Base-by-base conservation (phyloP, 2,329 filamentous ascomycete genomes). In the Epichloe typhina region DNA sequence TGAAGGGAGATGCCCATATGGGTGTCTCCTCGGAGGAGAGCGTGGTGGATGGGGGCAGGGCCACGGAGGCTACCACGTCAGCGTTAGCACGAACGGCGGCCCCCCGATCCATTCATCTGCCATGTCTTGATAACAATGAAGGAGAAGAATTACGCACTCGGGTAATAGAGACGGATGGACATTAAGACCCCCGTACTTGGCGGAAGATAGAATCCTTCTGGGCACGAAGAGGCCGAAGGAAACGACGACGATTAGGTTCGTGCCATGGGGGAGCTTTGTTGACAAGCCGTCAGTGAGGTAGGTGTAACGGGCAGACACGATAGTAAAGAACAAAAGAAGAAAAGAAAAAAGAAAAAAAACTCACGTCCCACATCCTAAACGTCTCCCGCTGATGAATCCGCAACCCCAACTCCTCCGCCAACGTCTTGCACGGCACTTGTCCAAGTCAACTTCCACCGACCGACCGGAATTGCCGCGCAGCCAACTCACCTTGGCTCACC, bases 171-270 rank as follows among this genome's bases (percentile, higher is more conserved):
- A 97, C 1, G 93, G 93, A 62, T 98, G 93, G 2, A 98, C 76
- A 66, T 98, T 98, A 3, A 98, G 69, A 0, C 93, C 93, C 90
- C 90, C 90, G 67, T 94, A 95, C 58, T 77, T 79, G 23, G 86
- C 79, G 1, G 69, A 69, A 21, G 71, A 70, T 21, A 98, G 72
- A 15, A 97, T 80, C 4, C 88, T 76, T 0, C 77, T 75, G 0
- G 93, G 93, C 1, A 98, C 83, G 54, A 96, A 84, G 7, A 95
- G 76, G 3, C 93, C 93, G 67, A 97, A 98, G 0, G 93, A 97
- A 4, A 97, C 93, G 46, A 90, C 90, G 44, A 97, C 74, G 57
- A 98, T 77, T 52, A 98, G 72, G 64, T 96, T 89, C 57, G 82
- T 80, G 3, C 71, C 61, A 42, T 63, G 61, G 0, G 83, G 83